These are phyloP conservation scores for Gaeumannomyces sp. DNA, from an alignment of 2,329 filamentous ascomycete genomes.

Conservation along the genomic window DNA sequence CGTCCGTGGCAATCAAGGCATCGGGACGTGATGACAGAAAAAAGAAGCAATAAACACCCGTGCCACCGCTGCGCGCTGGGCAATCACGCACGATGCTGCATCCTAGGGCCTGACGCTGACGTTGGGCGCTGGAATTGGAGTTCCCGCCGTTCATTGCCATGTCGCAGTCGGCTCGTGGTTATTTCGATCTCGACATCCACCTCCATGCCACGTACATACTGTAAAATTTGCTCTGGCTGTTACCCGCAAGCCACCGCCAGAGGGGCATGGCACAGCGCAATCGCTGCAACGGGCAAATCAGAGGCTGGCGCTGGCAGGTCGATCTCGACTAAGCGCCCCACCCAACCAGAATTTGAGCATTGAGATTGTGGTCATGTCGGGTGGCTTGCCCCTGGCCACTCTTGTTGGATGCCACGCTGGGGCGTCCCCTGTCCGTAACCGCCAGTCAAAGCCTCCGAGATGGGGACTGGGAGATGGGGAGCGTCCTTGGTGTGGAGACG, in stretches of 20 bases:
- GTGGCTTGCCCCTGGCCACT: not conserved
- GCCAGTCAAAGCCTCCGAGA: not conserved
- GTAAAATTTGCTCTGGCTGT: constrained; percentile 16
- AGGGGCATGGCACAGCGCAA: too few species aligned
- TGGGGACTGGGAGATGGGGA: constrained; percentile 6
- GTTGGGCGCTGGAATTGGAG: not conserved
- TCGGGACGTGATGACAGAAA: not conserved
- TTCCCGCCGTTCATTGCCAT: not conserved
- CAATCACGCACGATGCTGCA: not conserved
- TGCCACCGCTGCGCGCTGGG: not conserved
- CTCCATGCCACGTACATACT: not conserved
- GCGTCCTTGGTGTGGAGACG: constrained; percentile 13
- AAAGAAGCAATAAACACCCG: not conserved
- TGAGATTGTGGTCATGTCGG: not conserved
- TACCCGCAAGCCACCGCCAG: not conserved
- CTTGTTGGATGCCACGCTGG: not conserved
- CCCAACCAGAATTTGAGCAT: not conserved
- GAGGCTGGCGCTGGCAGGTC: not conserved
- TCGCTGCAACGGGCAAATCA: too few species aligned
- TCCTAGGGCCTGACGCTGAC: not conserved
- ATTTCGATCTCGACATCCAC: not conserved
- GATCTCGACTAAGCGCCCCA: not conserved
- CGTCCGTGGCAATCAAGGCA: too few species aligned
- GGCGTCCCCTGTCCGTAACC: not conserved
- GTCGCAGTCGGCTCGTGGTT: too few species aligned